These are phyloP conservation scores for Xylariaceae sp. DNA, from an alignment of 2,329 filamentous ascomycete genomes.

Conservation along the genomic window DNA sequence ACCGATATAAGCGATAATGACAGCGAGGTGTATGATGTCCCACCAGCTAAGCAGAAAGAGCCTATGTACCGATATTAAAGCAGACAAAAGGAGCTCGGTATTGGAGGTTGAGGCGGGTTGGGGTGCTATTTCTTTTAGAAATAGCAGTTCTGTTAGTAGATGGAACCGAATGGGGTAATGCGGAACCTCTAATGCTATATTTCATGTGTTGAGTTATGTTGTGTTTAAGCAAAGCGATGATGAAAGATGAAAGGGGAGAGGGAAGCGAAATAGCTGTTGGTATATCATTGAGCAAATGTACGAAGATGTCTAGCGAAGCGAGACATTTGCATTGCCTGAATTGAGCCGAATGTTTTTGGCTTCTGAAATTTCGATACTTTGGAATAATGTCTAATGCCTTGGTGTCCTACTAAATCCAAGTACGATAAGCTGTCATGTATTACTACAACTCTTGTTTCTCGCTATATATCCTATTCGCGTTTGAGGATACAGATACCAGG, in stretches of 20 bases:
- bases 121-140: no score
- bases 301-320: constrained; percentile 12
- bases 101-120: no score
- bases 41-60: constrained; percentile 46
- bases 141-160: no score
- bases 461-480: no score
- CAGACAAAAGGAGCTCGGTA: no score
- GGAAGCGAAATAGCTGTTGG: constrained; percentile 13
- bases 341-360: neutral
- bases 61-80: constrained; percentile 44
- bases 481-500: no score
- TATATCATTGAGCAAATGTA: neutral
- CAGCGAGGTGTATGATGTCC: constrained; percentile 48
- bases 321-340: neutral
- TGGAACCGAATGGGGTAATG: neutral
- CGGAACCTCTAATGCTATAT: constrained; percentile 15
- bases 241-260: neutral
- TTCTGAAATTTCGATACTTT: neutral
- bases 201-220: constrained; percentile 16
- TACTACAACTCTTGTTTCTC: no score
- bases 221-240: constrained; percentile 10
- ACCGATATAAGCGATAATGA: constrained; percentile 37
- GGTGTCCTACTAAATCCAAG: no score
- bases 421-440: no score
- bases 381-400: no score